A percentile compares a stretch with the other conserved stretches of the same genome.
Evolutionary conservation across 2,329 filamentous ascomycete genomes (phyloP).

Genomic region (Parastagonospora nodorum): DNA sequence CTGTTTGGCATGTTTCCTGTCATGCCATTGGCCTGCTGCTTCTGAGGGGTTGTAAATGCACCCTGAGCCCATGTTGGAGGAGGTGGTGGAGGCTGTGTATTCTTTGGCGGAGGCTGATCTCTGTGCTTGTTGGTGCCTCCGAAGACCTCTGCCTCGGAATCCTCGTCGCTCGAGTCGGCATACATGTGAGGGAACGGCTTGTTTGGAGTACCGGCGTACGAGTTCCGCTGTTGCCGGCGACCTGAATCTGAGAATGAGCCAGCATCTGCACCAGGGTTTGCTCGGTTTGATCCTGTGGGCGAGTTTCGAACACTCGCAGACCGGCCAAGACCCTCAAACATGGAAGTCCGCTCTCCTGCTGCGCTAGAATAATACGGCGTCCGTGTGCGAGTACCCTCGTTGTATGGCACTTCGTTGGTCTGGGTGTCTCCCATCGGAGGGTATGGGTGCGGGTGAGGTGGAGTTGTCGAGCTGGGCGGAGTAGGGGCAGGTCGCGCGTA

Average conservation of each 20-base stretch:
- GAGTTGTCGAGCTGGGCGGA: constrained; percentile 27
- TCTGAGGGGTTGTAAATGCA: constrained; percentile 22
- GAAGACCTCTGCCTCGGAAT: constrained; percentile 32
- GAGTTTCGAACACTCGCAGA: constrained; percentile 60
- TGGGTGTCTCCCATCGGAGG: constrained; percentile 24
- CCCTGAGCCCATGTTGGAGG: constrained; percentile 23
- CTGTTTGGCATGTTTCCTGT: constrained; percentile 28
- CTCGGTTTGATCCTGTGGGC: constrained; percentile 38
- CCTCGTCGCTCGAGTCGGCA: constrained; percentile 36
- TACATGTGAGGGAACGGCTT: constrained; percentile 37
- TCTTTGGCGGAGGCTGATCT: constrained; percentile 19
- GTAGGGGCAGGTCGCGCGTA: constrained; percentile 42
- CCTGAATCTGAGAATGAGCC: constrained; percentile 41
- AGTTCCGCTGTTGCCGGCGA: constrained; percentile 31
- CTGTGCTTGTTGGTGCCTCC: constrained; percentile 17
- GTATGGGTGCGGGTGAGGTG: constrained; percentile 6
- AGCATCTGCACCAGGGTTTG: constrained; percentile 26
- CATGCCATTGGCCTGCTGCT: constrained; percentile 14
- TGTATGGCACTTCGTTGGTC: constrained; percentile 44
- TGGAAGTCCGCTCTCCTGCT: constrained; percentile 62
- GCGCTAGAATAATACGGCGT: constrained; percentile 58
- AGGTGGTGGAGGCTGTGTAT: constrained; percentile 19
- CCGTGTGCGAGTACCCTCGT: constrained; percentile 55
- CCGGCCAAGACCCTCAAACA: constrained; percentile 58
- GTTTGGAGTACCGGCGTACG: constrained; percentile 24